Evolutionary conservation across 768 basidiomycete genomes (phyloP).

Genomic region (Hericium rajendrae): DNA sequence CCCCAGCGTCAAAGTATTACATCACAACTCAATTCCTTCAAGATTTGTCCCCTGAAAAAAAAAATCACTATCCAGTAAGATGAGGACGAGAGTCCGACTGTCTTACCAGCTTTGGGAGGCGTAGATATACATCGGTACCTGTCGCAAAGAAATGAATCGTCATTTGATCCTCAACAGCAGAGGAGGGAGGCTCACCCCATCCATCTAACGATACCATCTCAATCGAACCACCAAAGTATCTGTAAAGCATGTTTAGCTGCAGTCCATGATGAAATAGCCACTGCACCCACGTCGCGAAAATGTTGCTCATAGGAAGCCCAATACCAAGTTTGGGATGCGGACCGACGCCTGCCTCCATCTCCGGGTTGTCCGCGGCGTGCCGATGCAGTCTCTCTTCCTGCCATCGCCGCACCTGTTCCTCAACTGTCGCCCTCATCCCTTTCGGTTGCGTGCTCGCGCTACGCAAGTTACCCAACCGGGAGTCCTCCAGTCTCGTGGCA

Average conservation of each 20-base stretch:
- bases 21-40: conserved; percentile 72
- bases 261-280: conserved; percentile 4
- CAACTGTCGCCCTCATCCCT: conserved; percentile 69
- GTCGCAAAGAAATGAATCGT: conserved; percentile 4
- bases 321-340: conserved; percentile 66
- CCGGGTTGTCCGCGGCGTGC: conserved; percentile 24
- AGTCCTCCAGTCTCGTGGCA: conserved; percentile 54
- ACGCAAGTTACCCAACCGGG: conserved; percentile 60
- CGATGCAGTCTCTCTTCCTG: conserved; percentile 18
- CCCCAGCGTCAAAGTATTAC: too few species aligned
- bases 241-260: not conserved
- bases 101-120: conserved; percentile 71
- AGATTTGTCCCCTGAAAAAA: conserved; percentile 64
- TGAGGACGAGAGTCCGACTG: not conserved
- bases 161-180: not conserved
- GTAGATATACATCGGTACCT: conserved; percentile 80
- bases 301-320: conserved; percentile 83
- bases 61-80: not conserved
- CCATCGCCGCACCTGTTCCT: conserved; percentile 61
- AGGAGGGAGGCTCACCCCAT: conserved; percentile 50
- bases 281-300: conserved; percentile 60
- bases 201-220: conserved; percentile 75
- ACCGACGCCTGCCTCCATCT: conserved; percentile 35
- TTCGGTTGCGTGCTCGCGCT: conserved; percentile 46
- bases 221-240: conserved; percentile 73